A percentile compares a stretch with the other conserved stretches of the same genome.
phyloP scores from a whole-genome alignment of 768 basidiomycete genomes.

The Phylloporus sp. region DNA sequence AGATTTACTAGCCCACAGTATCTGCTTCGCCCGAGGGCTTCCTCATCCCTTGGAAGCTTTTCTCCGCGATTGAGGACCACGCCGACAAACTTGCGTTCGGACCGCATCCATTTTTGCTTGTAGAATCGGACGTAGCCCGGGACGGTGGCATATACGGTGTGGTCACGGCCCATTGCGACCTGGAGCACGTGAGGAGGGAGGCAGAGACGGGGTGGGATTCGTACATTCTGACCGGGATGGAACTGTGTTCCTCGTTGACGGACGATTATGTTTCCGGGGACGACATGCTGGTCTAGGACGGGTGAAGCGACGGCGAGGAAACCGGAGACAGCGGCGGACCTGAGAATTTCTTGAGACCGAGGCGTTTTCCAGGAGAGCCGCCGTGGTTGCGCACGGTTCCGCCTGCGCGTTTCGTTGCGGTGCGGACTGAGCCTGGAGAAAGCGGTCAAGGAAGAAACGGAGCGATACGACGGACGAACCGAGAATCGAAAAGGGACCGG shows the following conservation, averaged over 20 bases:
- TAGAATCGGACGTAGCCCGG: slow-evolving; percentile 96
- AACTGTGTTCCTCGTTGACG: slow-evolving; percentile 91
- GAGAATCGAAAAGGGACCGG: slow-evolving; percentile 47
- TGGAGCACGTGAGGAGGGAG: slow-evolving; percentile 29
- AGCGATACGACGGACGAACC: slow-evolving; percentile 27
- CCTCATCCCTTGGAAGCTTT: slow-evolving; percentile 78
- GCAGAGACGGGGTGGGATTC: slow-evolving; percentile 28
- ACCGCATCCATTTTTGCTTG: slow-evolving; percentile 68
- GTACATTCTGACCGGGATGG: slow-evolving; percentile 90
- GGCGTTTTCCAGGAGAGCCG: slow-evolving; percentile 85
- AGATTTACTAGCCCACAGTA: slow-evolving; percentile 76
- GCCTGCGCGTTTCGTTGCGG: slow-evolving; percentile 94
- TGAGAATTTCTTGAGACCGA: slow-evolving; percentile 96
- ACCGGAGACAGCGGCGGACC: slow-evolving; percentile 44
- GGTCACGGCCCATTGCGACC: slow-evolving; percentile 91
- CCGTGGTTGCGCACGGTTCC: slow-evolving; percentile 92
- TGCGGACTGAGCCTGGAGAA: slow-evolving; percentile 64
- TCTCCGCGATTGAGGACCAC: slow-evolving; percentile 81
- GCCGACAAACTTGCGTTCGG: slow-evolving; percentile 77
- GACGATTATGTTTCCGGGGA: slow-evolving; percentile 94
- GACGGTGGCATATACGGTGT: slow-evolving; percentile 85
- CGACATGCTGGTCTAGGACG: slow-evolving; percentile 74
- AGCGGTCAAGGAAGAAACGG: slow-evolving; percentile 1
- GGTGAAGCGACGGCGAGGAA: slow-evolving; percentile 13
- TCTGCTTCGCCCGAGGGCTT: slow-evolving; percentile 70